Base-by-base conservation (phyloP, 495 filamentous ascomycete genomes). In the Annulohypoxylon moriforme region DNA sequence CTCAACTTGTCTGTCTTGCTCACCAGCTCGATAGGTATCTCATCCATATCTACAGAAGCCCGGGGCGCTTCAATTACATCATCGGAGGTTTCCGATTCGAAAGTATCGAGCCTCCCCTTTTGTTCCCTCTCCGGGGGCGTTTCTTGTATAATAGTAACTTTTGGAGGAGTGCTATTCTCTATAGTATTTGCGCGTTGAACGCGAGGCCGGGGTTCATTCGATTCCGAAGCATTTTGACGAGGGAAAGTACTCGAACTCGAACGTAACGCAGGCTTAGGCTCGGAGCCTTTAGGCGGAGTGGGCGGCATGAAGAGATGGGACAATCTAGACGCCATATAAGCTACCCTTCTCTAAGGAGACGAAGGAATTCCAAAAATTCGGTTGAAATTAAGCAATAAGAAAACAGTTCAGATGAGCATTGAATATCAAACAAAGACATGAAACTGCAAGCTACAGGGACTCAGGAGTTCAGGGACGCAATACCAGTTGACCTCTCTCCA, bases 1-100 rank as follows among this genome's bases (percentile, higher is more conserved):
- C 61, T 75, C 64, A 84, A 94, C 93, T 92, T 90, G 78, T 99
- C 96, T 42, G 91, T 92, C 75, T 98, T 82, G 82, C 93, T 96
- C 36, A 93, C 82, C 62, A 99, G 85, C 84, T 99, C 96, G 70
- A 97, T 93, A 9, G 96, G 96, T 44, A 99, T 90, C 73, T 97
- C 91, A 71, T 97, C 92, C 62, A 93, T 89, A 33, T 89, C 89
- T 75, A 88, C 82, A 62, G 90, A 85, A 60, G 85, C 78, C 69
- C 90, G 74, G 33, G 85, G 75, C 62, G 86, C 71, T 76, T 90
- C 88, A 16, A 77, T 64, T 0, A 81, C 80, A 64, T 89, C 88
- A 25, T 89, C 86, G 29, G 79, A 83, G 27, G 78, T 75, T 29
- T 84, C 81, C 14, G 85, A 82, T 66, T 89, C 85, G 53, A 88